Evolutionary conservation across 331 rosid species (phyloP).

Genomic region (Quercus phellos): DNA sequence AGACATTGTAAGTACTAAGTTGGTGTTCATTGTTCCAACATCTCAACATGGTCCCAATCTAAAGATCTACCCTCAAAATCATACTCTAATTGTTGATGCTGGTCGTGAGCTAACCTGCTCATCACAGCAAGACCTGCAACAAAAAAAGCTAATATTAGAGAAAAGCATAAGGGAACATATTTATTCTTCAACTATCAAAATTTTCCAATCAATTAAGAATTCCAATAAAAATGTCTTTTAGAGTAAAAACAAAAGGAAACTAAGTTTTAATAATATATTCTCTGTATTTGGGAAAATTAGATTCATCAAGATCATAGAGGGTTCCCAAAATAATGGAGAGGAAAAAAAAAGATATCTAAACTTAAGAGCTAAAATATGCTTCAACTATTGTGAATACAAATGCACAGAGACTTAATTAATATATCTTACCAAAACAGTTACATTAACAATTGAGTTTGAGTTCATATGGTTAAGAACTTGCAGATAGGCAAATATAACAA

Average conservation of each 20-base stretch:
- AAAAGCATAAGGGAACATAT: neutral
- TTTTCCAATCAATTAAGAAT: neutral
- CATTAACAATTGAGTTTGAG: too few relatives aligned
- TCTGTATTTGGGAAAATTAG: neutral
- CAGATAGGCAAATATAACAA: too few relatives aligned
- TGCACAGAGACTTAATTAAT: too few relatives aligned
- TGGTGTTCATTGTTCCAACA: neutral
- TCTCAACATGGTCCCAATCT: slow-evolving; percentile 40
- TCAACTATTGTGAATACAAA: too few relatives aligned
- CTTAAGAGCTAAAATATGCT: too few relatives aligned
- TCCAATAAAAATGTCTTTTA: neutral
- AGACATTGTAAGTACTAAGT: slow-evolving; percentile 11
- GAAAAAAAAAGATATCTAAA: too few relatives aligned
- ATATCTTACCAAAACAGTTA: too few relatives aligned
- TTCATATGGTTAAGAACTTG: too few relatives aligned
- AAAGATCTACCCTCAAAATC: slow-evolving; percentile 37
- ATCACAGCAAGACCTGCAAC: slow-evolving; percentile 74
- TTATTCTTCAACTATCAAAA: neutral
- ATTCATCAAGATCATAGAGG: neutral
- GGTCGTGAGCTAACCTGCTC: slow-evolving; percentile 61
- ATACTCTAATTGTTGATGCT: slow-evolving; percentile 43
- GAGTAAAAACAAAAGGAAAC: neutral
- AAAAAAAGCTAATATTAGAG: slow-evolving; percentile 6
- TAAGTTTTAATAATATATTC: neutral
- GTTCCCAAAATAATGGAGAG: too few relatives aligned